phyloP scores from a whole-genome alignment of 352 stramenopile species.

The Ochromonadaceae sp. region DNA sequence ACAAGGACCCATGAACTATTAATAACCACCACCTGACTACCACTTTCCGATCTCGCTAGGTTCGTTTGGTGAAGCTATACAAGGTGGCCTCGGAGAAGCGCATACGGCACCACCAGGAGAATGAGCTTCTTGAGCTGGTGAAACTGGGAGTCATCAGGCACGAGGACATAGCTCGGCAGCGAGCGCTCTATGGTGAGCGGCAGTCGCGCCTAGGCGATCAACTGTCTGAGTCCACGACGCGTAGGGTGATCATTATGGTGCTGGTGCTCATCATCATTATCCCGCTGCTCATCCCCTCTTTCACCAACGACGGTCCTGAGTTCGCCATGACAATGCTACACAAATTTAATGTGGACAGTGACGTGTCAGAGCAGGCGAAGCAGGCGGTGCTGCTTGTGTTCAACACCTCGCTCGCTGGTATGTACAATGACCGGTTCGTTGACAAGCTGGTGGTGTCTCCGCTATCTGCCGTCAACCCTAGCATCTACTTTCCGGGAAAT shows the following conservation, averaged over 20 bases:
- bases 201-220: constrained; percentile 82
- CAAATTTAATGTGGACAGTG: constrained; percentile 7
- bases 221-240: constrained; percentile 79
- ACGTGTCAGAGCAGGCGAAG: neutral
- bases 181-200: constrained; percentile 22
- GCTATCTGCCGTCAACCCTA: neutral
- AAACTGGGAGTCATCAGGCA: constrained; percentile 16
- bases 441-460: constrained; percentile 7
- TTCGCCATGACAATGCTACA: constrained; percentile 11
- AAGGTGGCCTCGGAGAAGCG: constrained; percentile 47
- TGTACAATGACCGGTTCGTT: constrained; percentile 14
- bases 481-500: neutral
- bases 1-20: no score
- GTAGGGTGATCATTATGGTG: constrained; percentile 69
- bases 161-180: constrained; percentile 34
- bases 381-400: neutral
- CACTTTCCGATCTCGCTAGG: no score
- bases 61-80: constrained; percentile 46
- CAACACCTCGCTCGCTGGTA: neutral
- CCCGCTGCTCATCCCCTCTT: constrained; percentile 37
- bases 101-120: constrained; percentile 30
- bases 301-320: constrained; percentile 3
- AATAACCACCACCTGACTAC: no score
- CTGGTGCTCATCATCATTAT: constrained; percentile 47
- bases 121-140: constrained; percentile 7